Conservation (phyloP, 2,329 filamentous ascomycete species). For the Penicillium brasilianum region DNA sequence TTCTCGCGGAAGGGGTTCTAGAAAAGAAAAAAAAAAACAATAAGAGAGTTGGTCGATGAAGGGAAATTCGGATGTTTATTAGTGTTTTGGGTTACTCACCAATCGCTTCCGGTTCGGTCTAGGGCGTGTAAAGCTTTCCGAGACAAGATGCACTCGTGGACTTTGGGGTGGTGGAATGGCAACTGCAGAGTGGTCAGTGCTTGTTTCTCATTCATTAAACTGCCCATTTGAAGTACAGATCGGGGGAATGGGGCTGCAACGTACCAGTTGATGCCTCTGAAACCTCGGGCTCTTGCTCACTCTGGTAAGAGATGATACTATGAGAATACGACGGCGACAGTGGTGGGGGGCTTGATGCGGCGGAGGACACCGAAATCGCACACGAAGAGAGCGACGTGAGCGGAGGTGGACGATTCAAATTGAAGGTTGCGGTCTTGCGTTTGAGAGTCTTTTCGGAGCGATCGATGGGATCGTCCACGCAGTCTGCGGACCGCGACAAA, state of each 20-base stretch:
- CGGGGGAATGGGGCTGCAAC: not conserved
- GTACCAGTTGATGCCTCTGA: conserved; percentile 22
- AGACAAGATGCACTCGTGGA: conserved; percentile 29
- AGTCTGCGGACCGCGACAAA: conserved; percentile 35
- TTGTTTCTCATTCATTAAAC: conserved; percentile 9
- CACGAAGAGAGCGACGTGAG: conserved; percentile 25
- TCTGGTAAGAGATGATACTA: conserved; percentile 36
- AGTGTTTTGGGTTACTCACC: conserved; percentile 31
- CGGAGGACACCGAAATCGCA: conserved; percentile 36
- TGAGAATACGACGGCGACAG: conserved; percentile 46
- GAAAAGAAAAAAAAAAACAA: conserved; percentile 1
- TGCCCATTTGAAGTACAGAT: not conserved
- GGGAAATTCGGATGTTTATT: conserved; percentile 17
- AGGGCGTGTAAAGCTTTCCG: conserved; percentile 27
- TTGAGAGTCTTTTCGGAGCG: conserved; percentile 37
- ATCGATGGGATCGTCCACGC: conserved; percentile 33
- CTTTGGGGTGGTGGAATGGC: conserved; percentile 20
- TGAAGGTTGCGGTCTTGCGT: conserved; percentile 40
- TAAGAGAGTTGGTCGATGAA: conserved; percentile 16
- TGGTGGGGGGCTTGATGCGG: conserved; percentile 43
- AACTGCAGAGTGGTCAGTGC: conserved; percentile 22
- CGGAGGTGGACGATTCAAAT: conserved; percentile 35
- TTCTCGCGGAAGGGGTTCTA: conserved; percentile 43
- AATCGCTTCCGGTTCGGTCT: conserved; percentile 33
- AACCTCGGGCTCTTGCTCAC: conserved; percentile 37